phyloP scores from a whole-genome alignment of 2,329 filamentous ascomycete species.

The Epichloe gansuensis region DNA sequence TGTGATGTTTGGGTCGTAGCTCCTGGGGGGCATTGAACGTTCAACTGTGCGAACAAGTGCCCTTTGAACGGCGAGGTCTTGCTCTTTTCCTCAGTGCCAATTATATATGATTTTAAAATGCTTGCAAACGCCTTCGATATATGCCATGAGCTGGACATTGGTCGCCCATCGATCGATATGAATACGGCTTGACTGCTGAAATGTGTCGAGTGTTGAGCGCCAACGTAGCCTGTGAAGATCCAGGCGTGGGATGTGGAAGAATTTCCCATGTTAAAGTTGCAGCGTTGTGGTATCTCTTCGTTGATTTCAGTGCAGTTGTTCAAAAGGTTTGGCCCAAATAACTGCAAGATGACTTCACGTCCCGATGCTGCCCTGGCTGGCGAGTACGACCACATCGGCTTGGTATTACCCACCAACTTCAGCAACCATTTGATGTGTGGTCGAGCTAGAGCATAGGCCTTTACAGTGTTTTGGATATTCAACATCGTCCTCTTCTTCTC shows the following conservation, averaged over 20 bases:
- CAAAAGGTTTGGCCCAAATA: slow-evolving; percentile 46
- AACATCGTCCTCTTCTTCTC: slow-evolving; percentile 43
- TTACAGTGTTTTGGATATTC: slow-evolving; percentile 47
- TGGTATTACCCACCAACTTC: slow-evolving; percentile 42
- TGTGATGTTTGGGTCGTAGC: slow-evolving; percentile 62
- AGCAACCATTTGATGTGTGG: slow-evolving; percentile 49
- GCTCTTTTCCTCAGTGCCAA: not conserved
- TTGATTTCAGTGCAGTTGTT: slow-evolving; percentile 38
- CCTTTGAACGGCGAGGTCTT: slow-evolving; percentile 16
- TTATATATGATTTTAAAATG: slow-evolving; percentile 36
- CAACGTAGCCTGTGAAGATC: slow-evolving; percentile 43
- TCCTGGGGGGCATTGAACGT: slow-evolving; percentile 49
- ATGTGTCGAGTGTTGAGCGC: slow-evolving; percentile 28
- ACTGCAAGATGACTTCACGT: slow-evolving; percentile 47
- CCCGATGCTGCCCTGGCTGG: slow-evolving; percentile 37
- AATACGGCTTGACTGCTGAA: slow-evolving; percentile 27
- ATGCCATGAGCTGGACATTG: slow-evolving; percentile 35
- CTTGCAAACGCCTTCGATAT: slow-evolving; percentile 44
- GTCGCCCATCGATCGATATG: slow-evolving; percentile 57
- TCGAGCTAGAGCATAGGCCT: slow-evolving; percentile 54
- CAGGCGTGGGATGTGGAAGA: not conserved
- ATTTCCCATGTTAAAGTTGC: not conserved
- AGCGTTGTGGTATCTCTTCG: not conserved
- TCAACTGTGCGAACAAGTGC: slow-evolving; percentile 50
- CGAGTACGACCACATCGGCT: slow-evolving; percentile 47